Conservation (phyloP, 2,329 filamentous ascomycete species). For the Stachybotrys chartarum region DNA sequence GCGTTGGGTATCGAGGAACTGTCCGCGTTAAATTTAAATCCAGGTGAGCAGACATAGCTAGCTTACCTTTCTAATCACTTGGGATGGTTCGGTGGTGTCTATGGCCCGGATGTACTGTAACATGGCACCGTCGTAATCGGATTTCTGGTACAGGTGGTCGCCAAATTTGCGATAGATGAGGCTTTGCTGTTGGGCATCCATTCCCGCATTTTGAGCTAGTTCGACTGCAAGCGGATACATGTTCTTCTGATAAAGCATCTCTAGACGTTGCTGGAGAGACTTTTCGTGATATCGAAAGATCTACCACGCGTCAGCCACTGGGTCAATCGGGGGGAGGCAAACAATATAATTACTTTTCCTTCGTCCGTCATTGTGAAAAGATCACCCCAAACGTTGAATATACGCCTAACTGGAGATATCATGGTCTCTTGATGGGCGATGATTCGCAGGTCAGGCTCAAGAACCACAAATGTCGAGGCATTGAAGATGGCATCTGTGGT, state of each 20-base stretch:
- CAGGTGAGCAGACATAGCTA: accelerated
- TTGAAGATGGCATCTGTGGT: slow-evolving; percentile 71
- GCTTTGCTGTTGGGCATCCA: slow-evolving; percentile 77
- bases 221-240: slow-evolving; percentile 89
- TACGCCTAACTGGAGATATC: slow-evolving; percentile 67
- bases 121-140: slow-evolving; percentile 98
- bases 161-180: slow-evolving; percentile 90
- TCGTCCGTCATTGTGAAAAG: slow-evolving; percentile 86
- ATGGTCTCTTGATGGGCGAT: slow-evolving; percentile 85
- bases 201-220: slow-evolving; percentile 79
- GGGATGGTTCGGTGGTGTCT: slow-evolving; percentile 90
- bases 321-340: accelerated
- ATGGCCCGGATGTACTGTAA: slow-evolving; percentile 95
- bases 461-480: slow-evolving; percentile 78
- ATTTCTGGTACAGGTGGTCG: slow-evolving; percentile 89
- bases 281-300: slow-evolving; percentile 88
- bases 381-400: slow-evolving; percentile 87
- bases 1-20: slow-evolving; percentile 93
- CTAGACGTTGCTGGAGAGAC: slow-evolving; percentile 79
- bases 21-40: slow-evolving; percentile 16
- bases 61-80: slow-evolving; percentile 81
- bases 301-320: slow-evolving; percentile 31
- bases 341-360: slow-evolving; percentile 61
- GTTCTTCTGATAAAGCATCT: slow-evolving; percentile 90
- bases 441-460: slow-evolving; percentile 88